Evolutionary conservation across 2,329 filamentous ascomycete species (phyloP), one percentile per base, ranked within the genome.

Genomic region (Calcarisporium arbuscula): DNA sequence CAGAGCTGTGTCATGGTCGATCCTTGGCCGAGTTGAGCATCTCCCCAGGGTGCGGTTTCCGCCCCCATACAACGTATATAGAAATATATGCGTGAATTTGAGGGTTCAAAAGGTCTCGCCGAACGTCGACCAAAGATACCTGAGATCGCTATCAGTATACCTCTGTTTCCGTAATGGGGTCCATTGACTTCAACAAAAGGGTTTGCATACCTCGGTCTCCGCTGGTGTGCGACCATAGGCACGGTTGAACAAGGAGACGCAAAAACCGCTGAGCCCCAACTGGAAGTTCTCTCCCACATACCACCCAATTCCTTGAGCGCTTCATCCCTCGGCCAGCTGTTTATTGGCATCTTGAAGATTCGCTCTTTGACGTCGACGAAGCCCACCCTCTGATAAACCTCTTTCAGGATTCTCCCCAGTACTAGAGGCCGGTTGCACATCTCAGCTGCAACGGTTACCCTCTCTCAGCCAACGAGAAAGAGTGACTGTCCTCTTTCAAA

Each of bases 281-380:
- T 60, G 37, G 19, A 64, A 56, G 30, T 68, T 67, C 14, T 49
- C 46, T 68, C 62, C 67, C 65, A 69, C 47, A 67, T 56, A 25
- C 49, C 55, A 0, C 68, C 68, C 5, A 71, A 41, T 11, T 62
- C 57, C 45, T 64, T 68, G 32, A 65, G 53, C 15, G 49, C 46
- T 26, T 57, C 56, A 30, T 70, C 57, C 42, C 64, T 67, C 1
- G 74, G 60, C 75, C 74, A 78, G 5, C 59, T 57, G 21, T 72
- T 74, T 30, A 70, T 58, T 1, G 74, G 74, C 23, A 77, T 56
- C 49, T 70, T 75, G 51, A 70, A 72, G 2, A 70, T 47, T 16
- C 56, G 57, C 48, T 77, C 63, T 19, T 67, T 61, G 10, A 78
- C 62, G 34, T 77, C 69, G 6, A 71, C 64, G 41, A 78, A 78